Conservation (phyloP, 148 eudicot genomes). For the Polygonum aviculare region DNA sequence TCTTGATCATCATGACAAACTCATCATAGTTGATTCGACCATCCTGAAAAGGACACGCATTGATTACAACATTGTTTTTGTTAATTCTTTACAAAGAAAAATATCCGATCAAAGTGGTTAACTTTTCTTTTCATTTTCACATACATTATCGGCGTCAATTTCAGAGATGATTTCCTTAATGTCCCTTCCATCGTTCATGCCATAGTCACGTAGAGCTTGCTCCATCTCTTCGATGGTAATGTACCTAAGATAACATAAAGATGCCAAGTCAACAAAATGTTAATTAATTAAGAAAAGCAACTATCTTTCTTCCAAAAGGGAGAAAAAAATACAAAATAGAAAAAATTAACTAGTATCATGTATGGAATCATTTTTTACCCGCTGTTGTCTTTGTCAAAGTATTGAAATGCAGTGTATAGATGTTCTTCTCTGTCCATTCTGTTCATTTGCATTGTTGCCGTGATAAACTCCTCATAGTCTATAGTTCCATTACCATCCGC, state of each 20-base stretch:
- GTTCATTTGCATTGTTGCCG: conserved; percentile 98
- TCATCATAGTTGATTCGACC: conserved; percentile 75
- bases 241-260: conserved; percentile 31
- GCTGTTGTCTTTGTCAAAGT: conserved; percentile 94
- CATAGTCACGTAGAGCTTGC: conserved; percentile 77
- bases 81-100: neutral
- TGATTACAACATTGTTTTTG: neutral
- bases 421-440: conserved; percentile 97
- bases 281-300: neutral
- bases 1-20: conserved; percentile 77
- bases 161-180: conserved; percentile 82
- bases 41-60: conserved; percentile 33
- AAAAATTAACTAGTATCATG: too few species aligned
- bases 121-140: conserved; percentile 11
- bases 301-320: neutral
- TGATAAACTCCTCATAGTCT: conserved; percentile 96
- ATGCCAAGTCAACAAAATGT: neutral
- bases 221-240: conserved; percentile 89
- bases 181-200: conserved; percentile 73
- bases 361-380: conserved; percentile 38
- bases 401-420: conserved; percentile 93
- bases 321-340: too few species aligned
- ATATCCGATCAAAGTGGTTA: neutral
- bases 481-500: conserved; percentile 96
- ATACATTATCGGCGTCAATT: conserved; percentile 79